phyloP scores from a whole-genome alignment of 257 asterid species.

The Solanum rostratum region DNA sequence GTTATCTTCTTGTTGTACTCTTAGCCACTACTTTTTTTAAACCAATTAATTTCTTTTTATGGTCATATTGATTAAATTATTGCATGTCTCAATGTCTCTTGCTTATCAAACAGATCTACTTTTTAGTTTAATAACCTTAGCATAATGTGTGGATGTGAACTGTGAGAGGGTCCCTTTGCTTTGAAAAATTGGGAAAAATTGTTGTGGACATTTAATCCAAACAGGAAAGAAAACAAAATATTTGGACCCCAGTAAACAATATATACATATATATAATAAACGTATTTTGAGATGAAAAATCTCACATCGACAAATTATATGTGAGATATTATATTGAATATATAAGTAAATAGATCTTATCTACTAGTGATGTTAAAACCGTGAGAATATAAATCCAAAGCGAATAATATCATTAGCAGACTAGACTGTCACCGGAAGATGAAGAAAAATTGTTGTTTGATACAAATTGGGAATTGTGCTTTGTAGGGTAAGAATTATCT shows the following conservation, averaged over 20 bases:
- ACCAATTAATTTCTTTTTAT: neutral
- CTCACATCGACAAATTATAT: rapidly evolving
- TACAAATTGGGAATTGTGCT: neutral
- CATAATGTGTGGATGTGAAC: constrained; percentile 4
- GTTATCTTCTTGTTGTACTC: constrained; percentile 15
- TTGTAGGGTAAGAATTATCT: neutral
- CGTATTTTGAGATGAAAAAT: too few relatives aligned
- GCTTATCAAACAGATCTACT: neutral
- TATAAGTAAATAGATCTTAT: too few relatives aligned
- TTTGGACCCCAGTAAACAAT: neutral
- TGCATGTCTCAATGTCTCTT: neutral
- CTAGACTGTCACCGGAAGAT: rapidly evolving
- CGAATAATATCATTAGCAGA: too few relatives aligned
- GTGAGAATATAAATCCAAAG: too few relatives aligned
- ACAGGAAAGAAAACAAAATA: neutral
- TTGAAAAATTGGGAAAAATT: neutral
- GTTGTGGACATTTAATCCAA: constrained; percentile 13
- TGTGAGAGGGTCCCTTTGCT: constrained; percentile 8
- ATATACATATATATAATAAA: neutral
- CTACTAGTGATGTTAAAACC: too few relatives aligned
- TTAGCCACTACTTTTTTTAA: neutral
- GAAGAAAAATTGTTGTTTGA: neutral
- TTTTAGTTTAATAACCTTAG: neutral
- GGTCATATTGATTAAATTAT: neutral
- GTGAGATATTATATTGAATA: too few relatives aligned